These are phyloP conservation scores for Schwanniomyces polymorphus DNA, from an alignment of 805 yeast genomes.

Conservation along the genomic window DNA sequence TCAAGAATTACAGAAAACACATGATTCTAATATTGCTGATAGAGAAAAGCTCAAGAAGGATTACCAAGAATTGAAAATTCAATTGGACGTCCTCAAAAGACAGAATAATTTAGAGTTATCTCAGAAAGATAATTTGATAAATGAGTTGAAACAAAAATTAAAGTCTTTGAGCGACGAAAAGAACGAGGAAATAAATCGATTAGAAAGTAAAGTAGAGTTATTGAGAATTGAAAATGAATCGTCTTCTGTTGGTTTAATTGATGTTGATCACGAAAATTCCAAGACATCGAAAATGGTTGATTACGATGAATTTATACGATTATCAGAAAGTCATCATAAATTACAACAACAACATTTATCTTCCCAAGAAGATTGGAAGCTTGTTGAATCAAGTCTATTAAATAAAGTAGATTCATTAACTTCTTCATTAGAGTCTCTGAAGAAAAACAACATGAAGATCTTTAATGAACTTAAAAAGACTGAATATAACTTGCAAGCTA, in stretches of 20 bases:
- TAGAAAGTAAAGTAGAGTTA: slow-evolving; percentile 72
- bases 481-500: slow-evolving; percentile 11
- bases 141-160: slow-evolving; percentile 27
- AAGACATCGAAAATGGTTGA: slow-evolving; percentile 17
- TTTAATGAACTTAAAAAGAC: slow-evolving; percentile 35
- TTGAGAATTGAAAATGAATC: slow-evolving; percentile 64
- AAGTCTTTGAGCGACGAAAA: slow-evolving; percentile 33
- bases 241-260: slow-evolving; percentile 4
- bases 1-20: slow-evolving; percentile 20
- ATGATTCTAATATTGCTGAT: slow-evolving; percentile 20
- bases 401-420: slow-evolving; percentile 41
- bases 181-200: slow-evolving; percentile 49
- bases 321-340: slow-evolving; percentile 49
- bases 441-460: slow-evolving; percentile 27
- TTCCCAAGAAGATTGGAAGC: slow-evolving; percentile 80
- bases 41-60: slow-evolving; percentile 21
- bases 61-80: slow-evolving; percentile 29
- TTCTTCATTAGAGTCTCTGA: slow-evolving; percentile 25
- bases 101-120: slow-evolving; percentile 33
- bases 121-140: slow-evolving; percentile 32
- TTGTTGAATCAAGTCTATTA: slow-evolving; percentile 68
- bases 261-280: slow-evolving; percentile 1
- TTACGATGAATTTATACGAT: slow-evolving; percentile 42
- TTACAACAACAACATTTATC: slow-evolving; percentile 71
- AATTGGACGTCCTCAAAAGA: slow-evolving; percentile 28